Evolutionary conservation across 1,139 yeast species (phyloP).

Genomic region (Taiozyma sp.): DNA sequence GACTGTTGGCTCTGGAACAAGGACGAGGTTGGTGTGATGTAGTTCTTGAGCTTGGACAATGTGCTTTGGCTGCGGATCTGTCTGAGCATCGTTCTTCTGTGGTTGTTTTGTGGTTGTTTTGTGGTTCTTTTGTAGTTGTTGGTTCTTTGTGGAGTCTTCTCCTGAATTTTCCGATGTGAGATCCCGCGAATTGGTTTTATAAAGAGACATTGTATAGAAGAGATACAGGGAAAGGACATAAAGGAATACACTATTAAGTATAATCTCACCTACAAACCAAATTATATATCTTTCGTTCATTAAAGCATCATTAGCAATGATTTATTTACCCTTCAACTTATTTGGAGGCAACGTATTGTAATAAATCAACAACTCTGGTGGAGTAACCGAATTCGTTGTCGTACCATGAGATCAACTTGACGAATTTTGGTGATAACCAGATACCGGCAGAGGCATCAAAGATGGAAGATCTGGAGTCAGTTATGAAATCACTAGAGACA

Average conservation of each 20-base stretch:
- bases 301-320: background rate
- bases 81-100: background rate
- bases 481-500: constrained; percentile 80
- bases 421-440: constrained; percentile 75
- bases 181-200: too few species aligned
- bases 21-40: background rate
- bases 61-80: constrained; percentile 5
- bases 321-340: background rate
- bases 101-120: too few species aligned
- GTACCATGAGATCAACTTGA: constrained; percentile 86
- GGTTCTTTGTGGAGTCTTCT: too few species aligned
- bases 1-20: constrained; percentile 43
- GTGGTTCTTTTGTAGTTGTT: too few species aligned
- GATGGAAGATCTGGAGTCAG: constrained; percentile 75
- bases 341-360: constrained; percentile 58
- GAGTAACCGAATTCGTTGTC: constrained; percentile 92
- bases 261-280: background rate
- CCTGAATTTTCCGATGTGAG: too few species aligned
- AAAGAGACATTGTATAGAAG: too few species aligned
- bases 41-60: background rate
- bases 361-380: constrained; percentile 84
- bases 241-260: too few species aligned
- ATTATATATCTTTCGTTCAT: background rate
- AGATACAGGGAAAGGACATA: too few species aligned
- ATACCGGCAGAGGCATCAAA: constrained; percentile 86